Percentiles rank a stretch among this genome's conserved stretches.
phyloP scores from a whole-genome alignment of 2,329 filamentous ascomycete genomes.

The Clonostachys solani region DNA sequence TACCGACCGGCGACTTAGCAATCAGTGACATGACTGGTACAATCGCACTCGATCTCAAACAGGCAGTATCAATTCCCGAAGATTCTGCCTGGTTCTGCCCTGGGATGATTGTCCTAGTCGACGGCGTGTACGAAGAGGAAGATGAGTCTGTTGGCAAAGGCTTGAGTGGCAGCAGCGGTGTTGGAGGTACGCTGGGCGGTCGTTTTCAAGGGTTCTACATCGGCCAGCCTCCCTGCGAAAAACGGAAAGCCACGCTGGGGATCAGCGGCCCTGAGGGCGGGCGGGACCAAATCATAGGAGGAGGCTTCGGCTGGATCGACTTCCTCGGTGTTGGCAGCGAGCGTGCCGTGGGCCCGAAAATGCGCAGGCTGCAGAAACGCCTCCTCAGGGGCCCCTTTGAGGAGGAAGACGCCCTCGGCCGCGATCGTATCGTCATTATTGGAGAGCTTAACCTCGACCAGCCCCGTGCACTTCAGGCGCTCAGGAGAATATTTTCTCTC shows the following conservation, averaged over 20 bases:
- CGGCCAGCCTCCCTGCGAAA: constrained; percentile 87
- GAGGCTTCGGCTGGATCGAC: constrained; percentile 95
- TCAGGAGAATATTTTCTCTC: constrained; percentile 71
- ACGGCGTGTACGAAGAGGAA: constrained; percentile 96
- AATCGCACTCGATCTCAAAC: constrained; percentile 76
- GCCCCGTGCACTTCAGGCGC: constrained; percentile 73
- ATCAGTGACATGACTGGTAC: constrained; percentile 86
- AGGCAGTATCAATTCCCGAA: constrained; percentile 77
- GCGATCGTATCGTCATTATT: constrained; percentile 65
- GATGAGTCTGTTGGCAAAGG: constrained; percentile 66
- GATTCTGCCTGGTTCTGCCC: constrained; percentile 90
- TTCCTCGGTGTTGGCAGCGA: constrained; percentile 91
- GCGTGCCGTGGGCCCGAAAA: constrained; percentile 73
- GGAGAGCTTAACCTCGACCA: constrained; percentile 85
- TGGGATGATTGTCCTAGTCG: constrained; percentile 92
- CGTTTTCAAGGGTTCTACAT: constrained; percentile 88
- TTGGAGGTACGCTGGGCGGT: constrained; percentile 89
- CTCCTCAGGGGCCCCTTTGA: constrained; percentile 44
- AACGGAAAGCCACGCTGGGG: constrained; percentile 74
- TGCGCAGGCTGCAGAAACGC: constrained; percentile 74
- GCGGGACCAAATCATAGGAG: constrained; percentile 60
- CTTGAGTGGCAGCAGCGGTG: constrained; percentile 72
- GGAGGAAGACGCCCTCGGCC: constrained; percentile 23
- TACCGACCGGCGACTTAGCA: constrained; percentile 77
- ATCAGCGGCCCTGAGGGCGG: constrained; percentile 57